Evolutionary conservation across 2,329 filamentous ascomycete species (phyloP), one percentile per base, ranked within the genome.

Genomic region (Aspergillus eucalypticola): DNA sequence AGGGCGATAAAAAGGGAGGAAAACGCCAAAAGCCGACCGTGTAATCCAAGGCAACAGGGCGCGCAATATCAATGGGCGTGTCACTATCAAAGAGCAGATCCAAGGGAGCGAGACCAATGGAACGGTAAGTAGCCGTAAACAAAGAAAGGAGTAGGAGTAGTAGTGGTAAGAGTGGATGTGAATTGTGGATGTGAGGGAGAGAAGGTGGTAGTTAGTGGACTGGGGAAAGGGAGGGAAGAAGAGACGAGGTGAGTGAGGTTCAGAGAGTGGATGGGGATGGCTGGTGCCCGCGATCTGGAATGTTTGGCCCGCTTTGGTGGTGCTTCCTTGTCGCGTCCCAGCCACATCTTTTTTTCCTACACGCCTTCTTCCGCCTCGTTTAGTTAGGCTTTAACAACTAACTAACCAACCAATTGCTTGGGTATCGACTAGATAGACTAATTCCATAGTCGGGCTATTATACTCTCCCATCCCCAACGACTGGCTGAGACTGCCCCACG

Each of bases 11-110:
- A 19, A 63, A 63, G 63, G 62, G 62, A 63, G 60, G 50, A 54
- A 58, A 62, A 65, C 62, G 64, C 55, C 61, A 56, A 59, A 60
- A 55, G 61, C 60, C 61, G 56, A 61, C 59, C 58, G 58, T 50
- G 54, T 52, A 52, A 56, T 52, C 23, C 49, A 62, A 35, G 27
- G 49, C 54, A 62, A 60, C 21, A 27, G 25, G 23, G 46, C 25
- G 17, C 19, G 41, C 11, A 44, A 44, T 44, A 44, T 44, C 29
- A 23, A 54, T 15, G 25, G 39, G n/a, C 21, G 46, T 39, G 50
- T 56, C 15, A 53, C 51, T 48, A 54, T 50, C 23, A 50, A 10
- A 44, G 21, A 46, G 59, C 35, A 49, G 56, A 61, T 29, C n/a
- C 54, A 52, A 58, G 54, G 10, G 44, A 38, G 49, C 42, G 51